phyloP scores from a whole-genome alignment of 176 grass and related monocot genomes.

The Juncus inflexus region DNA sequence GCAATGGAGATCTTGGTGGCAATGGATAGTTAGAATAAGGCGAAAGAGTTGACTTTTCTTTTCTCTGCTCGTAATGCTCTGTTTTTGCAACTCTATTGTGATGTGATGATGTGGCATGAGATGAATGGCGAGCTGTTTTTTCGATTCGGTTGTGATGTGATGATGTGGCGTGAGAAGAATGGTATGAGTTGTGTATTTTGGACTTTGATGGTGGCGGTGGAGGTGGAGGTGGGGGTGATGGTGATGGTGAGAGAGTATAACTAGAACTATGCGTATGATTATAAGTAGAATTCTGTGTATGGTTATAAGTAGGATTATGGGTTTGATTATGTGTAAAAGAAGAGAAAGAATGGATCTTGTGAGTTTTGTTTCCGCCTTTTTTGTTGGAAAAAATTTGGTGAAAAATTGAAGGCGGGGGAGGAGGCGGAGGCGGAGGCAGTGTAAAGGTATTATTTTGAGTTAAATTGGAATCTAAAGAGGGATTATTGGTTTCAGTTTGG shows the following conservation, averaged over 20 bases:
- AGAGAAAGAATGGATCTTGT: constrained; percentile 49
- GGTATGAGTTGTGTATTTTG: constrained; percentile 19
- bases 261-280: constrained; percentile 7
- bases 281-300: constrained; percentile 2
- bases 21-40: constrained; percentile 19
- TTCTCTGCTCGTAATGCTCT: constrained; percentile 27
- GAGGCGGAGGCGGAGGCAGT: constrained; percentile 30
- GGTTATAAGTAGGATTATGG: constrained; percentile 1
- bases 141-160: neutral
- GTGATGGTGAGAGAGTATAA: constrained; percentile 1
- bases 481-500: constrained; percentile 34
- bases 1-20: constrained; percentile 48
- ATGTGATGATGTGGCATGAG: neutral
- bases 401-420: constrained; percentile 67
- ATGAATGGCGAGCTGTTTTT: neutral
- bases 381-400: constrained; percentile 60
- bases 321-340: constrained; percentile 7
- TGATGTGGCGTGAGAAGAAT: neutral
- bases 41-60: constrained; percentile 24
- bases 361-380: constrained; percentile 65
- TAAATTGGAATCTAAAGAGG: constrained; percentile 30
- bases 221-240: constrained; percentile 39
- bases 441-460: constrained; percentile 14
- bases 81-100: constrained; percentile 10
- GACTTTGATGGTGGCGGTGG: constrained; percentile 27